Conservation (phyloP, 106 monocot species). For the Dendrobium nobile region DNA sequence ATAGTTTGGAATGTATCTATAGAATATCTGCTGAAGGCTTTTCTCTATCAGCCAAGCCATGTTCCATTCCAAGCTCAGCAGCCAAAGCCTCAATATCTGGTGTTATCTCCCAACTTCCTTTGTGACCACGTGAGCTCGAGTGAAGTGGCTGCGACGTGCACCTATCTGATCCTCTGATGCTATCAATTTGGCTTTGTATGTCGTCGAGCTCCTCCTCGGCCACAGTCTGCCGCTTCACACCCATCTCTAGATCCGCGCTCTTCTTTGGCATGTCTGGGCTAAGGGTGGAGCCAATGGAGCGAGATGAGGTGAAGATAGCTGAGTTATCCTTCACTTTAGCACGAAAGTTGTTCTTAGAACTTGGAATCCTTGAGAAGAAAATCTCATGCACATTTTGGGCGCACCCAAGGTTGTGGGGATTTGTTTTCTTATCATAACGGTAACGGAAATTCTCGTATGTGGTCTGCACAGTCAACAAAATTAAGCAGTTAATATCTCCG, state of each 20-base stretch:
- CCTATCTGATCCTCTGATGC: conserved; percentile 23
- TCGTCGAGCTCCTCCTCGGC: conserved; percentile 51
- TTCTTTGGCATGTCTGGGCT: conserved; percentile 27
- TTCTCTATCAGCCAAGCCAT: conserved; percentile 20
- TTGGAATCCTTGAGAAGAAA: conserved; percentile 46
- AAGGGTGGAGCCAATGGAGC: conserved; percentile 15
- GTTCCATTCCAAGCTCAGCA: conserved; percentile 32
- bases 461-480: conserved; percentile 27
- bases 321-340: conserved; percentile 38
- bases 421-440: conserved; percentile 51
- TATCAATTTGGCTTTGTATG: conserved; percentile 52
- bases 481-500: neutral
- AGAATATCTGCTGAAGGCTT: neutral
- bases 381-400: conserved; percentile 36
- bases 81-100: conserved; percentile 28
- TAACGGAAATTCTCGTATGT: conserved; percentile 77
- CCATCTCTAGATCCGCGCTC: conserved; percentile 45
- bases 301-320: conserved; percentile 23
- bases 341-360: conserved; percentile 42
- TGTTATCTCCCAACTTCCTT: conserved; percentile 30
- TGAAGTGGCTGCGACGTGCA: conserved; percentile 24
- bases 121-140: conserved; percentile 13
- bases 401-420: conserved; percentile 57
- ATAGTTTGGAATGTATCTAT: neutral
- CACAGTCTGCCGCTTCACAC: conserved; percentile 40